phyloP scores from a whole-genome alignment of 2,329 filamentous ascomycete species.

The Botryosphaeria dothidea region DNA sequence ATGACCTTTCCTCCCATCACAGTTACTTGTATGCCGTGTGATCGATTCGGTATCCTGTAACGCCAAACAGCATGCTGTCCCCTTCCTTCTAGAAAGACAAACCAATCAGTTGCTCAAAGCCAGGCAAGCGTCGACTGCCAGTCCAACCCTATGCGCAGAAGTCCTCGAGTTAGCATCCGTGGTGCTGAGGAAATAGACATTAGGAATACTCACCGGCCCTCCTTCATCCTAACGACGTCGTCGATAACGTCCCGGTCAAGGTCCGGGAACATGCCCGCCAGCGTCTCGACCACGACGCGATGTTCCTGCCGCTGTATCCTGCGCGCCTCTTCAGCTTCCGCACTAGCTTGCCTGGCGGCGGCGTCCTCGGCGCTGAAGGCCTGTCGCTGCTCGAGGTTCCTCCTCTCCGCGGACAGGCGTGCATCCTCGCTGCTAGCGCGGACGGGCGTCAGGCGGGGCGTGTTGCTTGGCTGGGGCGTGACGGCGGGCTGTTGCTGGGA shows the following conservation, averaged over 20 bases:
- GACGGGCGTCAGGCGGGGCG: slow-evolving; percentile 52
- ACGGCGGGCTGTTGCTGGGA: slow-evolving; percentile 35
- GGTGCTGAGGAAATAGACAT: no score
- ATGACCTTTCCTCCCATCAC: background rate
- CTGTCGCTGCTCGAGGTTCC: slow-evolving; percentile 29
- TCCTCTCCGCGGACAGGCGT: slow-evolving; percentile 22
- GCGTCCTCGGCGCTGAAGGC: slow-evolving; percentile 76
- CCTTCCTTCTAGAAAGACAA: background rate
- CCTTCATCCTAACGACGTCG: slow-evolving; percentile 93
- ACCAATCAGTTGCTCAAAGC: slow-evolving; percentile 37
- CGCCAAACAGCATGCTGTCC: background rate
- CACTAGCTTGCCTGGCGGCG: slow-evolving; percentile 85
- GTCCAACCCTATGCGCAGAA: slow-evolving; percentile 46
- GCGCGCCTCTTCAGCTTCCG: slow-evolving; percentile 84
- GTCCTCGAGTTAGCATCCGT: no score
- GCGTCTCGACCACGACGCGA: slow-evolving; percentile 85
- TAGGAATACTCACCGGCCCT: slow-evolving; percentile 81
- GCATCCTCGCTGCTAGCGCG: slow-evolving; percentile 42
- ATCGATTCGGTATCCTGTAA: background rate
- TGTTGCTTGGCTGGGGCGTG: slow-evolving; percentile 50
- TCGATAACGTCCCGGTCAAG: slow-evolving; percentile 92
- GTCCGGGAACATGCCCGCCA: slow-evolving; percentile 95
- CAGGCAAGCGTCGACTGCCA: slow-evolving; percentile 51
- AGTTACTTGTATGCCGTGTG: background rate
- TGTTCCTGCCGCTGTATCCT: slow-evolving; percentile 83